Conservation (phyloP, 306 rosid species). For the Lotus japonicus region DNA sequence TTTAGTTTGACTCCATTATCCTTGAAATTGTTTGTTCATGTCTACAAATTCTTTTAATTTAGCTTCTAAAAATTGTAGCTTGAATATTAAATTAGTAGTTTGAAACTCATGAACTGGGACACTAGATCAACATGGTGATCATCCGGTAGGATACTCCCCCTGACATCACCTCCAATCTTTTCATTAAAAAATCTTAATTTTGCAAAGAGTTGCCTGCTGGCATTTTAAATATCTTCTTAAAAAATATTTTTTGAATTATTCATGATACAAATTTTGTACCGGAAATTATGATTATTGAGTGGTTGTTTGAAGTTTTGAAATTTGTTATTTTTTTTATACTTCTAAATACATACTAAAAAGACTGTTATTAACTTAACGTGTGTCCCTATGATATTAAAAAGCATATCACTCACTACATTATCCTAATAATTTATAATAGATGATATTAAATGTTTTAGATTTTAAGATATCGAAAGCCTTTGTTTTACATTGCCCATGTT, state of each 20-base stretch:
- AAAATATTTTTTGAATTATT: neutral
- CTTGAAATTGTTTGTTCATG: neutral
- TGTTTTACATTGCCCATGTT: neutral
- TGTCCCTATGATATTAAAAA: neutral
- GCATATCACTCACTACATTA: neutral
- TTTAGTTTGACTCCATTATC: conserved; percentile 12
- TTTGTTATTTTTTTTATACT: neutral
- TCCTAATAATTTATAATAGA: neutral
- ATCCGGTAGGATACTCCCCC: too few relatives aligned
- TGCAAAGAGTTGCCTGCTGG: too few relatives aligned
- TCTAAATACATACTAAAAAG: neutral
- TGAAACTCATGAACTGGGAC: neutral
- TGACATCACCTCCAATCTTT: too few relatives aligned
- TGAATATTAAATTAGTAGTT: neutral
- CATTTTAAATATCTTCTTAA: too few relatives aligned
- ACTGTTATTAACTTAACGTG: too few relatives aligned
- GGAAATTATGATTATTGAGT: neutral
- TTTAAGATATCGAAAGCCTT: neutral
- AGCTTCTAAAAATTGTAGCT: neutral
- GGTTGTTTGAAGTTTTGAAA: neutral
- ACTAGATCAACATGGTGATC: neutral
- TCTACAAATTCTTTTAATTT: neutral
- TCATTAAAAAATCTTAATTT: too few relatives aligned
- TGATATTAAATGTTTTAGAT: neutral
- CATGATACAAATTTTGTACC: neutral